Percentiles rank a stretch among this genome's conserved stretches.
phyloP scores from a whole-genome alignment of 768 basidiomycete genomes.

The Lentinula raphanica region DNA sequence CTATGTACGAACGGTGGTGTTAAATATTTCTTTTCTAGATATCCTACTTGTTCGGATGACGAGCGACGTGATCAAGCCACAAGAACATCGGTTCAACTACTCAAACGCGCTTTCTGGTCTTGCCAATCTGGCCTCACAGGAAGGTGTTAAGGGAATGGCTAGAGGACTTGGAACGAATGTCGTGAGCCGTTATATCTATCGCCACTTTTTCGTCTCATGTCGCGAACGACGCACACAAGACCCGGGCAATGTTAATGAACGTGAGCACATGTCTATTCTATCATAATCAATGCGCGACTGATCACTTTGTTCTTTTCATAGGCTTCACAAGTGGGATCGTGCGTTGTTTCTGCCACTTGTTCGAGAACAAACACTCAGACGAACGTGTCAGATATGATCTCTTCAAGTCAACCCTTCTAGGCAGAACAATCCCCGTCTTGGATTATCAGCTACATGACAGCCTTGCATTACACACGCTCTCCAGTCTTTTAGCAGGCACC shows the following conservation, averaged over 20 bases:
- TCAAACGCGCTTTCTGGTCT: slow-evolving; percentile 74
- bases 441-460: slow-evolving; percentile 62
- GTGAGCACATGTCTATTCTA: slow-evolving; percentile 34
- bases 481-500: slow-evolving; percentile 67
- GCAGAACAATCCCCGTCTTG: slow-evolving; percentile 45
- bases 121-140: slow-evolving; percentile 55
- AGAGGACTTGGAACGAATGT: slow-evolving; percentile 78
- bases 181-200: slow-evolving; percentile 32
- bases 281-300: neutral
- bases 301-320: slow-evolving; percentile 20
- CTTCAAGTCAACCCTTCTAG: slow-evolving; percentile 59
- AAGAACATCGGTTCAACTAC: slow-evolving; percentile 73
- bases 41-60: slow-evolving; percentile 84
- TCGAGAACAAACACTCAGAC: slow-evolving; percentile 4
- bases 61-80: slow-evolving; percentile 72
- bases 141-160: slow-evolving; percentile 63
- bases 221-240: slow-evolving; percentile 23
- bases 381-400: slow-evolving; percentile 58
- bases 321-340: slow-evolving; percentile 85
- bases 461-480: slow-evolving; percentile 58
- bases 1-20: neutral
- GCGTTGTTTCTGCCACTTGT: slow-evolving; percentile 26
- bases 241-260: slow-evolving; percentile 70
- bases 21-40: slow-evolving; percentile 33
- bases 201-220: slow-evolving; percentile 11